Evolutionary conservation across 2,329 filamentous ascomycete species (phyloP).

Genomic region (Fusarium pseudocircinatum): DNA sequence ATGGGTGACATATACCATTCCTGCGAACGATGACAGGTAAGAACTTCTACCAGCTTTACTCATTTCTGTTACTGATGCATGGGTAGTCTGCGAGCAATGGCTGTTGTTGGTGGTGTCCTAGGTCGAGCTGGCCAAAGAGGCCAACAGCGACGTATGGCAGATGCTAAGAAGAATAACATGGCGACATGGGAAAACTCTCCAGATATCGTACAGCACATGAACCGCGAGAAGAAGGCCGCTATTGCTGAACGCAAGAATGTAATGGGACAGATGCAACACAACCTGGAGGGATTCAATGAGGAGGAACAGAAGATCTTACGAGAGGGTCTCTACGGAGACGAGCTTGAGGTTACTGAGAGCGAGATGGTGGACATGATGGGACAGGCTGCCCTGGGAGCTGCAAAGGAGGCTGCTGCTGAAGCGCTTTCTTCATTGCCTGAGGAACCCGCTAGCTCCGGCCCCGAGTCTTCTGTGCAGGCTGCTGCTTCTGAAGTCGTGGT

Average conservation of each 20-base stretch:
- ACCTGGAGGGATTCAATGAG: slow-evolving; percentile 50
- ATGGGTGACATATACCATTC: slow-evolving; percentile 96
- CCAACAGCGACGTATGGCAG: slow-evolving; percentile 70
- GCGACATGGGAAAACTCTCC: slow-evolving; percentile 69
- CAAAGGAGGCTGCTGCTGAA: slow-evolving; percentile 17
- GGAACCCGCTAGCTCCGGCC: background rate
- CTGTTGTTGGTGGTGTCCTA: slow-evolving; percentile 85
- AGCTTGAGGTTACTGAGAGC: slow-evolving; percentile 48
- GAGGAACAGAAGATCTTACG: slow-evolving; percentile 51
- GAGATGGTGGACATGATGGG: slow-evolving; percentile 50
- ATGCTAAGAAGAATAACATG: slow-evolving; percentile 65
- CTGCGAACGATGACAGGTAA: slow-evolving; percentile 94
- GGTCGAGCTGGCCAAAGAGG: slow-evolving; percentile 86
- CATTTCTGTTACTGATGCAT: slow-evolving; percentile 36
- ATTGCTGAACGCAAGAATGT: slow-evolving; percentile 48
- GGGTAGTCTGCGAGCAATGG: slow-evolving; percentile 78
- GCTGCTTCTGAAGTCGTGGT: background rate
- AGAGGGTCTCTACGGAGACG: slow-evolving; percentile 39
- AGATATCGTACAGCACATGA: slow-evolving; percentile 55
- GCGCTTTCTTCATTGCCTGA: slow-evolving; percentile 1
- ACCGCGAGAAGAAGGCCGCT: slow-evolving; percentile 45
- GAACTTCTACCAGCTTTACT: slow-evolving; percentile 34
- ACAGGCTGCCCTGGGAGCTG: slow-evolving; percentile 32
- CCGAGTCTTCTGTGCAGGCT: background rate
- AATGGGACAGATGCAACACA: slow-evolving; percentile 50